Evolutionary conservation across 768 basidiomycete species (phyloP), one percentile per base, ranked within the genome.

Genomic region (Baorangia bicolor): DNA sequence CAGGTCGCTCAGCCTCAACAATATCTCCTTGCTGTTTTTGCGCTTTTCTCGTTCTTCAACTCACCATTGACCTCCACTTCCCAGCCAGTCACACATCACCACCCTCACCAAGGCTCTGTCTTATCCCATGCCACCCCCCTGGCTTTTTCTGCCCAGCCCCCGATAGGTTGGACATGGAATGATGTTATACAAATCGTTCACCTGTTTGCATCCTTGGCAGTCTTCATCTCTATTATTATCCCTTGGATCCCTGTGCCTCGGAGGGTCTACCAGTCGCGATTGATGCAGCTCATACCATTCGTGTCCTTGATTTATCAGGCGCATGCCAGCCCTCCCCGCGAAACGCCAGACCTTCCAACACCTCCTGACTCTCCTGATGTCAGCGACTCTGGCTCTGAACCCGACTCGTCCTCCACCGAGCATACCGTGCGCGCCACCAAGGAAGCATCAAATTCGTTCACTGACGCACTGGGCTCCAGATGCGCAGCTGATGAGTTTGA

Each of bases 1-100:
- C 69, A 62, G 34, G 39, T 45, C 5, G 9, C 30, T 20, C 67
- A 66, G 18, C 69, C 74, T 3, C 77, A 70, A 40, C 90, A 91
- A 58, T 92, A 88, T 69, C 84, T 93, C 49, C 82, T 94, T 44
- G 90, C 89, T 27, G 84, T 84, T 27, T 93, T 93, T 63, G 88
- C 89, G 0, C 77, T 93, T 51, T 91, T 94, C 74, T 92, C 89
- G 0, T 88, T 93, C 73, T 90, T 92, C 77, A 91, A 89, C 63
- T 88, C 86, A 0, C 85, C 88, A 2, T 69, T 89, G 18, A 78
- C 85, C 0, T 76, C 81, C 1, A 70, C 73, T 11, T 59, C 77
- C 1, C 60, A 68, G 28, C 64, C 68, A 11, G 51, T 67, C 23
- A 48, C 69, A 4, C 68, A 69, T 30, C 61, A 58, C n/a, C 81